These are phyloP conservation scores for Fusarium sp. DNA, from an alignment of 2,329 filamentous ascomycete genomes.

Conservation along the genomic window DNA sequence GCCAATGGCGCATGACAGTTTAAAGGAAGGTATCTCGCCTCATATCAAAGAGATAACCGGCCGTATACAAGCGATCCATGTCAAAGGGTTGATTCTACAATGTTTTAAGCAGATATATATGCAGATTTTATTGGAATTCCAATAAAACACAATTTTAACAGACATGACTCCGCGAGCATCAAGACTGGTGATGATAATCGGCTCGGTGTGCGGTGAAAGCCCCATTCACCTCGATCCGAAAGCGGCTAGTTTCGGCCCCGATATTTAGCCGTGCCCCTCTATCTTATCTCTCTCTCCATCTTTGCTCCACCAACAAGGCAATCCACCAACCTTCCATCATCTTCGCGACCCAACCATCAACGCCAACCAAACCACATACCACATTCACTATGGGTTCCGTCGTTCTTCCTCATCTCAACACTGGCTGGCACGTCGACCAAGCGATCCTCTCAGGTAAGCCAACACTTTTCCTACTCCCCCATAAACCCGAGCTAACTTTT, in stretches of 20 bases:
- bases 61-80: fast-evolving
- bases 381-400: constrained; percentile 77
- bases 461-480: not conserved
- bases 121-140: no score
- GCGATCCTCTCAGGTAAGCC: constrained; percentile 73
- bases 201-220: not conserved
- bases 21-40: not conserved
- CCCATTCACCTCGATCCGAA: not conserved
- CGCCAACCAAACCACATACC: not conserved
- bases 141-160: not conserved
- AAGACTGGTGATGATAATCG: not conserved
- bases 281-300: constrained; percentile 25
- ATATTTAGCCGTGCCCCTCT: constrained; percentile 11
- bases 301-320: constrained; percentile 5
- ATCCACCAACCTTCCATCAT: constrained; percentile 4
- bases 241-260: not conserved
- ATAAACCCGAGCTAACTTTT: constrained; percentile 14
- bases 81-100: not conserved
- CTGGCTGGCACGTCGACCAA: constrained; percentile 98
- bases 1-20: not conserved
- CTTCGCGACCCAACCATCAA: not conserved
- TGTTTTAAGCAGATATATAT: not conserved
- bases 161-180: not conserved
- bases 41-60: not conserved
- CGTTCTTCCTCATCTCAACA: constrained; percentile 89